Conservation (phyloP, 1,139 yeast species). For the Petasospora fabianii region DNA sequence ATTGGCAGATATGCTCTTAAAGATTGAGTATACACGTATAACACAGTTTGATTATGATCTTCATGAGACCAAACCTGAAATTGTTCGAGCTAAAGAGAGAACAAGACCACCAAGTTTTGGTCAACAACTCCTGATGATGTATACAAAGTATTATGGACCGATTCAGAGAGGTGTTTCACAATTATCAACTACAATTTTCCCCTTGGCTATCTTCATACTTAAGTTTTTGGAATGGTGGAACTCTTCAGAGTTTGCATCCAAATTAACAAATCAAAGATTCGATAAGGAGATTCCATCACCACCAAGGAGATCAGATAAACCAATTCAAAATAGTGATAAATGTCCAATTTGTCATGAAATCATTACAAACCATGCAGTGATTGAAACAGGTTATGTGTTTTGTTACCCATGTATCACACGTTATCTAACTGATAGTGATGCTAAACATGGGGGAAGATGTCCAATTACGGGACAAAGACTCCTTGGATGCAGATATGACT, state of each 20-base stretch:
- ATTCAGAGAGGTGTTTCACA: slow-evolving; percentile 38
- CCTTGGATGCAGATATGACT: slow-evolving; percentile 67
- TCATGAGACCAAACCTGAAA: slow-evolving; percentile 28
- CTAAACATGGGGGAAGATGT: slow-evolving; percentile 66
- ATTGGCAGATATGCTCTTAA: slow-evolving; percentile 56
- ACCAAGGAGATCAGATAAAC: slow-evolving; percentile 14
- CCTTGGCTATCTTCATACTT: slow-evolving; percentile 77
- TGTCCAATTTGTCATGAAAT: slow-evolving; percentile 75
- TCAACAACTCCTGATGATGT: slow-evolving; percentile 39
- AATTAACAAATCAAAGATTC: slow-evolving; percentile 51
- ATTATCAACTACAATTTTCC: slow-evolving; percentile 52
- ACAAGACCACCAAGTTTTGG: slow-evolving; percentile 51
- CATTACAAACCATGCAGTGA: slow-evolving; percentile 75
- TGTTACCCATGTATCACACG: slow-evolving; percentile 85
- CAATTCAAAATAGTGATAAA: slow-evolving; percentile 31
- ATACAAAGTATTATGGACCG: slow-evolving; percentile 38
- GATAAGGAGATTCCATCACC: slow-evolving; percentile 51
- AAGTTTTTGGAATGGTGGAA: slow-evolving; percentile 97
- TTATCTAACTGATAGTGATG: slow-evolving; percentile 45
- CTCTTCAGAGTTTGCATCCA: slow-evolving; percentile 67
- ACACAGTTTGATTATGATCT: slow-evolving; percentile 57
- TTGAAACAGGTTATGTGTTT: slow-evolving; percentile 89
- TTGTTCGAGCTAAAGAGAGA: slow-evolving; percentile 23
- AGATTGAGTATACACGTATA: slow-evolving; percentile 68
- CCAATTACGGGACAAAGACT: slow-evolving; percentile 78